phyloP scores from a whole-genome alignment of 2,329 filamentous ascomycete genomes.

The Dactylellina sp. region DNA sequence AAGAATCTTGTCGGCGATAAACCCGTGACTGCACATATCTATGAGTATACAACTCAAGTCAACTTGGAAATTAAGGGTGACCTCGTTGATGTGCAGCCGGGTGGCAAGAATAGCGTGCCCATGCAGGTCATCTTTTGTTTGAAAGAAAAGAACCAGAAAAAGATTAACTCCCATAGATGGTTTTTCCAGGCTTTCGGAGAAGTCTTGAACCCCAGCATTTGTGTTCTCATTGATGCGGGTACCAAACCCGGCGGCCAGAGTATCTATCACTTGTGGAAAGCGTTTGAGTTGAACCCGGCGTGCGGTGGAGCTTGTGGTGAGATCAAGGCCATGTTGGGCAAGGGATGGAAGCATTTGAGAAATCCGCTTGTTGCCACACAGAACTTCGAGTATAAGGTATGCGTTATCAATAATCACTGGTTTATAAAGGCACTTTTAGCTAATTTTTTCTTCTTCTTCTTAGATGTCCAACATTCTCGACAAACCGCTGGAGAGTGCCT shows the following conservation, averaged over 20 bases:
- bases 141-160: slow-evolving; percentile 99
- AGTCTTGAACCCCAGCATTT: slow-evolving; percentile 94
- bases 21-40: slow-evolving; percentile 96
- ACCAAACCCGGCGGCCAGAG: slow-evolving; percentile 93
- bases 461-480: slow-evolving; percentile 97
- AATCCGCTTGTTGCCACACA: slow-evolving; percentile 96
- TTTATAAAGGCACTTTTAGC: background rate
- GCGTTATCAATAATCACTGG: background rate
- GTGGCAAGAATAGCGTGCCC: slow-evolving; percentile 74
- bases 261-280: slow-evolving; percentile 98
- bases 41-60: slow-evolving; percentile 91
- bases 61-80: slow-evolving; percentile 90
- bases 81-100: slow-evolving; percentile 83
- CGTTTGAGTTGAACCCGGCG: slow-evolving; percentile 97
- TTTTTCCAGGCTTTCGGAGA: slow-evolving; percentile 97
- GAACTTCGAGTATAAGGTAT: slow-evolving; percentile 94
- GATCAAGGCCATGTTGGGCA: slow-evolving; percentile 96
- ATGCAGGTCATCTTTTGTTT: slow-evolving; percentile 98
- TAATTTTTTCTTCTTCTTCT: background rate
- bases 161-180: slow-evolving; percentile 99
- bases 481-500: slow-evolving; percentile 95
- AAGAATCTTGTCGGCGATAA: slow-evolving; percentile 98
- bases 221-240: slow-evolving; percentile 93
- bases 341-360: slow-evolving; percentile 83
- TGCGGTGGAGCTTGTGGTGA: slow-evolving; percentile 97